phyloP scores from a whole-genome alignment of 192 early-diverging fungal species.

The Radiomyces spectabilis region DNA sequence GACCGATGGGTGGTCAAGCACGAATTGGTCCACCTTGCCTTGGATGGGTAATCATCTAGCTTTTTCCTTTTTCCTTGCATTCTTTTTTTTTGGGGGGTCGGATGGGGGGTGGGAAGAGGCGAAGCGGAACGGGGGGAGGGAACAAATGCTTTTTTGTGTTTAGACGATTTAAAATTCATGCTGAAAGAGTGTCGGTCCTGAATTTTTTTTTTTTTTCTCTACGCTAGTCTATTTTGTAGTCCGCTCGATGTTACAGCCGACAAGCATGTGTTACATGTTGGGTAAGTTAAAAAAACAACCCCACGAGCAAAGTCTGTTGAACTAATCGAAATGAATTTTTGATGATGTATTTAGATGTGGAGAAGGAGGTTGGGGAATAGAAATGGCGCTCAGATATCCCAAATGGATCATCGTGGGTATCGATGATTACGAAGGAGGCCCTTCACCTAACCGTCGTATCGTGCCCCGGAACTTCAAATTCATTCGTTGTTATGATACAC shows the following conservation, averaged over 20 bases:
- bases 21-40: conserved; percentile 4
- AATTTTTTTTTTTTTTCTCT: background rate
- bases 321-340: background rate
- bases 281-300: conserved; percentile 3
- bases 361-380: conserved; percentile 9
- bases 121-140: background rate
- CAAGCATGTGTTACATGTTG: conserved; percentile 17
- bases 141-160: too few species aligned
- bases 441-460: background rate
- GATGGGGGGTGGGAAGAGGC: background rate
- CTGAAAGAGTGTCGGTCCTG: too few species aligned
- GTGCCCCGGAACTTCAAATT: conserved; percentile 9
- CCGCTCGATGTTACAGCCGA: background rate
- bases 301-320: background rate
- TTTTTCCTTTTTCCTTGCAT: background rate
- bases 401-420: conserved; percentile 12
- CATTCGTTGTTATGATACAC: conserved; percentile 6
- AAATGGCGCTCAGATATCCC: conserved; percentile 1
- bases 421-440: conserved; percentile 5
- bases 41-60: conserved; percentile 19
- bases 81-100: too few species aligned
- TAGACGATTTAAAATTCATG: too few species aligned
- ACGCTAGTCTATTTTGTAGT: background rate
- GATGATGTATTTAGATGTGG: conserved; percentile 3
- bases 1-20: conserved; percentile 1